A percentile compares a stretch with the other conserved stretches of the same genome.
These are phyloP conservation scores for Platanthera zijinensis DNA, from an alignment of 106 monocot species.

Conservation along the genomic window DNA sequence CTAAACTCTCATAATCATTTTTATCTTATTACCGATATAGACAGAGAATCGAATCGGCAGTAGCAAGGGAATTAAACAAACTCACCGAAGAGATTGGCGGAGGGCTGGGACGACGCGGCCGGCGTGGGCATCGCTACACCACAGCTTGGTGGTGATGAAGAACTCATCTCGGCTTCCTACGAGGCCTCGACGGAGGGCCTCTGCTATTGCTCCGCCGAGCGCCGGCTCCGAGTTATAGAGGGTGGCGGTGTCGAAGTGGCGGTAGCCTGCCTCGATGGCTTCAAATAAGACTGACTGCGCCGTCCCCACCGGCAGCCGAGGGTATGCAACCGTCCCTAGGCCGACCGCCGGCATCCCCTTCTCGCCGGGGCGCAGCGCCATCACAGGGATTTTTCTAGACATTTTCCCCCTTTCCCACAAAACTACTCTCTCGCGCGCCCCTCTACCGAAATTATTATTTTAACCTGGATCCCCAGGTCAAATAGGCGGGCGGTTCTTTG, in stretches of 20 bases:
- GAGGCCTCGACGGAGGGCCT: slow-evolving; percentile 20
- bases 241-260: slow-evolving; percentile 52
- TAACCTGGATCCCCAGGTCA: too few relatives aligned
- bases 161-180: slow-evolving; percentile 31
- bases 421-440: too few relatives aligned
- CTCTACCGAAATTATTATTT: too few relatives aligned
- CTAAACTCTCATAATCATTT: too few relatives aligned
- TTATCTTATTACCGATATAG: too few relatives aligned
- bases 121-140: slow-evolving; percentile 38
- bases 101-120: slow-evolving; percentile 38
- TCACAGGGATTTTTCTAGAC: too few relatives aligned
- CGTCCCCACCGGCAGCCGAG: neutral
- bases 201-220: slow-evolving; percentile 34
- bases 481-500: too few relatives aligned
- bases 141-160: slow-evolving; percentile 56
- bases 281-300: slow-evolving; percentile 3
- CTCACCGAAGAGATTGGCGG: slow-evolving; percentile 29
- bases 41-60: too few relatives aligned
- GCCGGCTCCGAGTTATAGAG: slow-evolving; percentile 32
- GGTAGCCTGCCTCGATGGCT: slow-evolving; percentile 31
- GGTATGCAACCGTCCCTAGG: slow-evolving; percentile 16
- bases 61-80: too few relatives aligned
- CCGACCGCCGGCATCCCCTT: slow-evolving; percentile 27
- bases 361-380: neutral
- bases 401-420: too few relatives aligned